These are phyloP conservation scores for Aspergillus olivimuriae DNA, from an alignment of 495 filamentous ascomycete species.

Conservation along the genomic window DNA sequence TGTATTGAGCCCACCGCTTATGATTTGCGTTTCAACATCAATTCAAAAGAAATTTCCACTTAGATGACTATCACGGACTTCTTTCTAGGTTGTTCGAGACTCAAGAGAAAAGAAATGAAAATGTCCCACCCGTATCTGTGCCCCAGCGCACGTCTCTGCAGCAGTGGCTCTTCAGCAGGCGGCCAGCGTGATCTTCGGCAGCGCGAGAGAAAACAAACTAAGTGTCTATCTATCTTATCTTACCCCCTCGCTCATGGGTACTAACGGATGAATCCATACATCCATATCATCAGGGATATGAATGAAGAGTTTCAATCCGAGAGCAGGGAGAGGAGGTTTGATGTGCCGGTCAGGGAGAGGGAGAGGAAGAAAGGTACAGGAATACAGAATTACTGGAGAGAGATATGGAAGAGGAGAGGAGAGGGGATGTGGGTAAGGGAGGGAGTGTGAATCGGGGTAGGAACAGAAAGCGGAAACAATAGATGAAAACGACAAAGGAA, in stretches of 20 bases:
- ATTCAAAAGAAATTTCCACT: background rate
- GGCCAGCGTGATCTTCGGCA: conserved; percentile 42
- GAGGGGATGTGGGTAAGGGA: too few relatives aligned
- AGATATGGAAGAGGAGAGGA: conserved; percentile 5
- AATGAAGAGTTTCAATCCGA: conserved; percentile 14
- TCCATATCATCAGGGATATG: too few relatives aligned
- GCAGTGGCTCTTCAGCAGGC: conserved; percentile 86
- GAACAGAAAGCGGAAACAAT: background rate
- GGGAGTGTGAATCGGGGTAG: too few relatives aligned
- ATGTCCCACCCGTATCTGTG: conserved; percentile 97
- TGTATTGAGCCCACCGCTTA: background rate
- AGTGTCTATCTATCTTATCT: conserved; percentile 2
- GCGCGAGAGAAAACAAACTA: conserved; percentile 3
- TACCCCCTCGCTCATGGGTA: conserved; percentile 38
- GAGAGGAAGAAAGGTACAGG: conserved; percentile 1
- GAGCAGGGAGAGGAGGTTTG: conserved; percentile 32
- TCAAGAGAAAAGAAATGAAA: conserved; percentile 1
- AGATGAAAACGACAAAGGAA: background rate
- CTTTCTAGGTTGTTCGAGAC: too few relatives aligned
- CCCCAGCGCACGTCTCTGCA: conserved; percentile 65
- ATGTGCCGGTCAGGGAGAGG: conserved; percentile 25
- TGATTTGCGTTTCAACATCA: background rate
- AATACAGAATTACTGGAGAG: conserved; percentile 2
- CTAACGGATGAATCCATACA: conserved; percentile 23
- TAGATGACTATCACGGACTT: background rate